Evolutionary conservation across 768 basidiomycete species (phyloP).

Genomic region (Imleria badia): DNA sequence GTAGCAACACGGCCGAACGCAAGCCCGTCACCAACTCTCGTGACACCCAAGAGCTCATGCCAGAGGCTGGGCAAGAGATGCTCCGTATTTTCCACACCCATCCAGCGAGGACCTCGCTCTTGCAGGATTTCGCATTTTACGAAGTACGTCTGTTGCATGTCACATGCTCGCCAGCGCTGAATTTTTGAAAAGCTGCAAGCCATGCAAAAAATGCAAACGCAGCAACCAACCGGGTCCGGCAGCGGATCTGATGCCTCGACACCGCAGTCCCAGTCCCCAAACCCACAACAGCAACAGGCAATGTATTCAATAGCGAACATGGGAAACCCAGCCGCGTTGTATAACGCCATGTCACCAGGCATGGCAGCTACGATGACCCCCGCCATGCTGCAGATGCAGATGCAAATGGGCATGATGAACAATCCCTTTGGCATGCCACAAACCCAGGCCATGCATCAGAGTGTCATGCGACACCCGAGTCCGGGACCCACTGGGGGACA

Average conservation of each 20-base stretch:
- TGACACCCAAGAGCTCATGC: slow-evolving; percentile 95
- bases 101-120: slow-evolving; percentile 86
- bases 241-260: slow-evolving; percentile 29
- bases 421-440: slow-evolving; percentile 53
- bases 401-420: slow-evolving; percentile 47
- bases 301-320: slow-evolving; percentile 44
- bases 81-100: slow-evolving; percentile 93
- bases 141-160: slow-evolving; percentile 51
- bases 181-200: slow-evolving; percentile 65
- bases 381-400: slow-evolving; percentile 45
- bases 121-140: slow-evolving; percentile 93
- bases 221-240: slow-evolving; percentile 29
- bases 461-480: slow-evolving; percentile 81
- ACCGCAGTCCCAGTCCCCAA: slow-evolving; percentile 41
- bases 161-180: slow-evolving; percentile 4
- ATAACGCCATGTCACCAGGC: slow-evolving; percentile 31
- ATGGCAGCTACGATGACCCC: slow-evolving; percentile 32
- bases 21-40: slow-evolving; percentile 98
- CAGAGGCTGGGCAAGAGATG: slow-evolving; percentile 97
- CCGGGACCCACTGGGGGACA: slow-evolving; percentile 53
- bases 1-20: slow-evolving; percentile 93
- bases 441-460: slow-evolving; percentile 79
- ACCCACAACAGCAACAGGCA: slow-evolving; percentile 46
- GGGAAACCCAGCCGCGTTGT: slow-evolving; percentile 46
- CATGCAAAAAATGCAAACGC: slow-evolving; percentile 64